Evolutionary conservation across 2,329 filamentous ascomycete genomes (phyloP), one percentile per base, ranked within the genome.

Genomic region (Arachnopeziza araneosa): DNA sequence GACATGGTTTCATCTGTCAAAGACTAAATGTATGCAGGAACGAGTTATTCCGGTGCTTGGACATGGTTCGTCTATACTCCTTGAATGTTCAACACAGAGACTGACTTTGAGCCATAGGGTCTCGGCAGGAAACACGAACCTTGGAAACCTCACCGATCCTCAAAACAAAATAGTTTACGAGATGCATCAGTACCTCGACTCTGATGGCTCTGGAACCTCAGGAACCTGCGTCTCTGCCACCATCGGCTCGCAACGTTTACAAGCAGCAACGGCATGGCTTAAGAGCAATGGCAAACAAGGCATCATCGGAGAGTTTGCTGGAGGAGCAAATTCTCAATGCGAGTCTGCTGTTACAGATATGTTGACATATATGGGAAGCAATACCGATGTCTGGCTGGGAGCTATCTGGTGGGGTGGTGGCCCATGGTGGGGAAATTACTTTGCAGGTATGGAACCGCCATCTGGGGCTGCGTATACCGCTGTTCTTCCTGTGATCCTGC

Each of bases 151-250:
- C 52, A 80, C 77, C 9, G 82, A 85, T 63, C 75, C 81, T 0
- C 61, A 74, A 50, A 73, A 83, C 72, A 82, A 81, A 67, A 75
- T 84, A 59, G 72, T 85, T 68, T 84, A 82, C 72, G 80, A 85
- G 68, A 84, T 85, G 82, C 82, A 85, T 70, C 82, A 85, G 72
- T 85, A 84, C 67, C 81, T 84, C 49, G 82, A 85, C 72, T 74
- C 72, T 0, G 82, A 84, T 63, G 78, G 80, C 57, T 80, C 77
- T 1, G 82, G 82, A 6, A 83, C 81, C 0, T 74, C 73, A 6
- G 73, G 71, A 2, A 72, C 73, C 23, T 85, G 83, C 67, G 80
- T 83, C 21, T 77, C 71, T 60, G 63, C 71, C 2, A 84, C 81
- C 14, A 81, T 84, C 63, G 80, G 82, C 56, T 70, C 72, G 22